Evolutionary conservation across 2,329 filamentous ascomycete genomes (phyloP), one percentile per base, ranked within the genome.

Genomic region (Xylaria sp.): DNA sequence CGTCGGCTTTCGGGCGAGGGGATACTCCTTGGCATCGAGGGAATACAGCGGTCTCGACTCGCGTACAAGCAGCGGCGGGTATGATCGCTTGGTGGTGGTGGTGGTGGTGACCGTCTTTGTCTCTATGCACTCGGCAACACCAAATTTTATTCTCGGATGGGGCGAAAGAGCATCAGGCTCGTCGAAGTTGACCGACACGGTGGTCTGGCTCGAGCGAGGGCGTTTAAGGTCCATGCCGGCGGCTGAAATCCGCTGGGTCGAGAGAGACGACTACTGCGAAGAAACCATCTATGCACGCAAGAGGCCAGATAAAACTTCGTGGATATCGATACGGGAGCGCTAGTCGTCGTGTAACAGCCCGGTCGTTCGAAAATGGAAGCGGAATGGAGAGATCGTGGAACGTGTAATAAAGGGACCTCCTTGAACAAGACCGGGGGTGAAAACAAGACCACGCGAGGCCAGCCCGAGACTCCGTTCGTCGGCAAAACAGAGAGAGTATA

Each of bases 21-120:
- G 96, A 79, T 97, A 99, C 75, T 96, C 90, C 79, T 97, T 97
- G 15, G 91, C 86, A 80, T 98, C 94, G 67, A 97, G 88, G 63
- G 90, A 87, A 68, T 88, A 84, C 41, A 94, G 86, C 61, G 90
- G 88, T 63, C 89, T 88, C 28, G 93, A 91, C 68, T 92, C 88
- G 73, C 89, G 90, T 73, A 97, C 89, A 65, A 93, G 85, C 67
- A 98, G 85, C n/a, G 94, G 94, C 56, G 95, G 94, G 73, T 96
- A 97, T 81, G 81, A 93, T 86, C 80, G 90, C 73, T 94, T 93
- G 1, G 94, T 97, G 0, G 94, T 97, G 0, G 94, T 98, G 0
- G 94, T 98, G 0, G 95, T 98, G 1, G 94, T 97, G 71, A 97
- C 89, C 12, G 88, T 91, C 79, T 89, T 90, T 18, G 89, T 91